Conservation (phyloP, 768 basidiomycete genomes). For the Imleria badia region DNA sequence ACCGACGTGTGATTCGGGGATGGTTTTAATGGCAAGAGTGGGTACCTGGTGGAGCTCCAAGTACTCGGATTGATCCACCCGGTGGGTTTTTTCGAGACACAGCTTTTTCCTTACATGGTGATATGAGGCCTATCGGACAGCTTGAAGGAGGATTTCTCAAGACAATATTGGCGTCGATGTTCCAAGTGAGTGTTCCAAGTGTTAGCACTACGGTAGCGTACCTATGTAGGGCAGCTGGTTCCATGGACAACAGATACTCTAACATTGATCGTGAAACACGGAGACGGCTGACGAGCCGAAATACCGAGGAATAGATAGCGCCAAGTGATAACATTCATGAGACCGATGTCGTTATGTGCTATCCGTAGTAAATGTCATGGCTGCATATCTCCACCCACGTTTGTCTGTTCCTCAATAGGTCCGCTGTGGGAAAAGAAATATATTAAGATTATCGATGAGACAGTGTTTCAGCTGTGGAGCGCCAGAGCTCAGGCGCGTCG, state of each 20-base stretch:
- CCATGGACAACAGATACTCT: neutral
- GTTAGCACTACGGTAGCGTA: neutral
- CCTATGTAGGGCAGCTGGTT: neutral
- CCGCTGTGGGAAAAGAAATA: no score
- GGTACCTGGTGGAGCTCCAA: neutral
- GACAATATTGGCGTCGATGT: neutral
- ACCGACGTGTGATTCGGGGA: neutral
- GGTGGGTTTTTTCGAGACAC: neutral
- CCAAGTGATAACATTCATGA: constrained; percentile 3
- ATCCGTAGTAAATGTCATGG: neutral
- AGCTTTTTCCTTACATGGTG: neutral
- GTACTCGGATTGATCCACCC: constrained; percentile 2
- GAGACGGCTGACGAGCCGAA: neutral
- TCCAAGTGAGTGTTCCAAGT: neutral
- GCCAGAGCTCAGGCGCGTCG: neutral
- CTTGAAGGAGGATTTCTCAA: neutral
- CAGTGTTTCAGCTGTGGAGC: constrained; percentile 6
- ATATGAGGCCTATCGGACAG: neutral
- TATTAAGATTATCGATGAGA: neutral
- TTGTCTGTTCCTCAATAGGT: constrained; percentile 16
- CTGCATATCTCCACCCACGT: constrained; percentile 12
- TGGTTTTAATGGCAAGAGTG: neutral
- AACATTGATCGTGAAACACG: neutral
- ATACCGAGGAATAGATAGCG: constrained; percentile 2
- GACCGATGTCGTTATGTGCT: neutral